A percentile compares a stretch with the other conserved stretches of the same genome.
Conservation (phyloP, 2,329 filamentous ascomycete species). For the Colletotrichum salicis region DNA sequence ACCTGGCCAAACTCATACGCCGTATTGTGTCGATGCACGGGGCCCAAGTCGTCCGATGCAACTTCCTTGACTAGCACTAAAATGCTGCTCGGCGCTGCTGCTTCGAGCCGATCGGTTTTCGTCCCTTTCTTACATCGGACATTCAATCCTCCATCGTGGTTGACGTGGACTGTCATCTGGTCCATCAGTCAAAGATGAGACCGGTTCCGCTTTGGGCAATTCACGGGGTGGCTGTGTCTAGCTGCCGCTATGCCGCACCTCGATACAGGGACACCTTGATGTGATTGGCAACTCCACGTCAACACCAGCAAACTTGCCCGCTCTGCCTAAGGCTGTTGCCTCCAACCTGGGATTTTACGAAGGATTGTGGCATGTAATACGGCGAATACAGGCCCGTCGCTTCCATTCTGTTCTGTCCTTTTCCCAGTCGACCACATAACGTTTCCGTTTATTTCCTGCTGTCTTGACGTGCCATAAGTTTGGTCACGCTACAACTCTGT, state of each 20-base stretch:
- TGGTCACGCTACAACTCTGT: not conserved
- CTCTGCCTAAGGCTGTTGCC: constrained; percentile 15
- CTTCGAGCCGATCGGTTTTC: not conserved
- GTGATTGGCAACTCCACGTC: not conserved
- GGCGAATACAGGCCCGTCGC: not conserved
- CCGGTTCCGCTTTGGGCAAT: constrained; percentile 20
- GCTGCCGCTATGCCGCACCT: constrained; percentile 5
- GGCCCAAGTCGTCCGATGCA: constrained; percentile 15
- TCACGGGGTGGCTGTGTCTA: constrained; percentile 22
- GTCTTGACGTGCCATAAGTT: not conserved
- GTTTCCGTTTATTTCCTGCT: not conserved
- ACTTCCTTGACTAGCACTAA: not conserved
- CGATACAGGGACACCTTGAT: not conserved
- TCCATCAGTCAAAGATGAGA: constrained; percentile 15
- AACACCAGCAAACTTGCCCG: not conserved
- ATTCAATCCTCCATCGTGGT: not conserved
- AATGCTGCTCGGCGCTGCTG: not conserved
- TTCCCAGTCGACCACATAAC: not conserved
- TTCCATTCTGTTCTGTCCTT: not conserved
- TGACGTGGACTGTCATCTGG: constrained; percentile 8
- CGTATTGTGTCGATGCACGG: constrained; percentile 1
- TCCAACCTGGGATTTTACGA: not conserved
- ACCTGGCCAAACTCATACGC: not conserved
- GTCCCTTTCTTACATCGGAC: not conserved
- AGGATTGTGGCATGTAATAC: not conserved